Evolutionary conservation across 345 rosid species (phyloP).

Genomic region (Citropsis articulata): DNA sequence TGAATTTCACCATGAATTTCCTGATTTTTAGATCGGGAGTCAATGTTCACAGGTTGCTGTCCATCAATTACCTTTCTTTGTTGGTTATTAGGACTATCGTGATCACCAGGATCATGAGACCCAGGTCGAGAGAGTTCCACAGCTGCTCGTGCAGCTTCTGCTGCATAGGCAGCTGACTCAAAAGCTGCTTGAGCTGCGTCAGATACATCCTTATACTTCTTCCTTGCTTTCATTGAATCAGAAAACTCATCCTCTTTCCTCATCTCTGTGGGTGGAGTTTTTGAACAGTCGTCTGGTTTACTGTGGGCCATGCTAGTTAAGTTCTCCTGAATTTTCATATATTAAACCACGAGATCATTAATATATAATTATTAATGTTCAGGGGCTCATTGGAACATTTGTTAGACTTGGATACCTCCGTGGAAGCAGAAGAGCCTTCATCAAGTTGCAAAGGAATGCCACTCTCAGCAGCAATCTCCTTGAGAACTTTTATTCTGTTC

Average conservation of each 20-base stretch:
- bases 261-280: conserved; percentile 11
- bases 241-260: conserved; percentile 20
- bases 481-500: conserved; percentile 53
- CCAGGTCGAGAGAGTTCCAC: conserved; percentile 80
- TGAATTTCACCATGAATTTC: conserved; percentile 10
- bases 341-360: background rate
- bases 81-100: conserved; percentile 15
- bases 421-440: conserved; percentile 27
- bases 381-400: background rate
- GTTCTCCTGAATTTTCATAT: conserved; percentile 3
- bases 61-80: conserved; percentile 7
- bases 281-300: conserved; percentile 6
- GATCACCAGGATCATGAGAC: conserved; percentile 40
- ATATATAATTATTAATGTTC: background rate
- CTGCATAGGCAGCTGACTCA: conserved; percentile 80
- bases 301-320: conserved; percentile 14
- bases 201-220: conserved; percentile 76
- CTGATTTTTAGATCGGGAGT: conserved; percentile 14
- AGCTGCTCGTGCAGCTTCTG: conserved; percentile 90
- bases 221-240: conserved; percentile 33
- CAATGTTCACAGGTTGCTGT: background rate
- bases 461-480: conserved; percentile 70
- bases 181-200: conserved; percentile 97
- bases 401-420: conserved; percentile 35
- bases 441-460: conserved; percentile 52